Base-by-base conservation (phyloP, 345 rosid species). In the Populus tremula region DNA sequence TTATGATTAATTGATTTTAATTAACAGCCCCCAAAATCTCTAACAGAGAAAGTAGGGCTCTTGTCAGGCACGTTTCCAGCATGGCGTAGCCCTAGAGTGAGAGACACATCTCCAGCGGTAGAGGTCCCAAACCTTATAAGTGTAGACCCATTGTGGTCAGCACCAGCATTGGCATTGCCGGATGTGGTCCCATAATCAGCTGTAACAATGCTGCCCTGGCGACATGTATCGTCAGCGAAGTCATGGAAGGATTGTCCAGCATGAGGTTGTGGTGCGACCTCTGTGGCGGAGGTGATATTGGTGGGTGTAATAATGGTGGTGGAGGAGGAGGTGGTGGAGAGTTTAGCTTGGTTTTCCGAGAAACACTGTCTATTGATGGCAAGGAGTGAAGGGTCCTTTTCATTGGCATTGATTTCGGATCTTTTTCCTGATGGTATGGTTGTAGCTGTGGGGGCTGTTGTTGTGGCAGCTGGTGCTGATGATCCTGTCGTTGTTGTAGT, bases 1-100 rank as follows among this genome's bases (percentile, higher is more conserved):
- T 65, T 33, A 29, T 65, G 33, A 54, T 54, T 21, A 54, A 20
- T 8, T 54, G 23, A 63, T 25, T 43, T 43, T 25, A 78, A 80
- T 86, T 75, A 95, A 76, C 89, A 90, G 67, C 89, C 85, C 31
- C 92, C 90, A 81, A 93, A 91, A 66, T 91, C 97, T 74, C 93
- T 89, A 82, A 90, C 82, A 12, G 94, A 86, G 90, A 95, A 95
- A 67, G 94, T 25, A 38, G 83, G 78, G 27, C 76, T 83, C 70
- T 88, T 90, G 62, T 92, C 96, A 35, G 95, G 88, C 80, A 86
- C 84, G 82, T 89, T 91, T 54, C 96, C 96, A 72, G 92, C 87
- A 73, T 95, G 99, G 78, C 93, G 98, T 76, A 95, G 83, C 88
- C 99, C 99, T 83, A 95, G 87, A 39, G 99, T 95, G 81, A 95